Base-by-base conservation (phyloP, 192 early-diverging fungal genomes). In the Coemansia sp. region DNA sequence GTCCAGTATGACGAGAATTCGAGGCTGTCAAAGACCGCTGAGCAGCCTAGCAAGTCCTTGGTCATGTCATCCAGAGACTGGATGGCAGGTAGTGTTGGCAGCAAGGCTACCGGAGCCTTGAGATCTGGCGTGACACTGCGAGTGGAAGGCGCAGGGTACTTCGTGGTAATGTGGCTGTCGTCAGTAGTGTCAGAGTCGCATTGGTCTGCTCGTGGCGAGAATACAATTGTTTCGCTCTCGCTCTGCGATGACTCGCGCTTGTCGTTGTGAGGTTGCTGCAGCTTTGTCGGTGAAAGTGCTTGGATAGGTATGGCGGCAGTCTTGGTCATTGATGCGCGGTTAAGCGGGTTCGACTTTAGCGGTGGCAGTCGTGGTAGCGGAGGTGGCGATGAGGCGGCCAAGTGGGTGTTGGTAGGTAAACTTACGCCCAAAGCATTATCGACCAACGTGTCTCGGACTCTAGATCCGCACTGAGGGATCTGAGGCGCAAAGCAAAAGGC, bases 221-320 rank as follows among this genome's bases (percentile, higher is more conserved):
- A 76, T 29, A 82, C 68, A 59, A 82, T 75, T 1, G 79, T 82
- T 29, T 82, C 79, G 65, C 79, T 59, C 49, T 82, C 74, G 68
- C 79, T 82, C 56, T 74, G 79, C 20, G 74, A 65, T 15, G 79
- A 82, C 52, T 65, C 79, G 50, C 79, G 79, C 74, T 82, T 82
- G 43, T 73, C 74, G 61, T 45, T 75, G 7, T 61, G 24, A 11
- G 38, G 6, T 12, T 49, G 61, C 35, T 29, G 50, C 10, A 53
- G 44, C 9, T 47, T 47, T 18, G 16, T n/a, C n/a, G 49, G 32
- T 30, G 10, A 27, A 35, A 16, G 30, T 11, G 41, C 29, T 30
- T 20, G 5, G 32, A 30, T 11, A 16, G 62, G 11, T 24, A 35
- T 40, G 22, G 34, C 12, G 7, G n/a, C 59, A 20, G 59, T 24